Evolutionary conservation across 768 basidiomycete species (phyloP).

Genomic region (Leccinum pellstonianum): DNA sequence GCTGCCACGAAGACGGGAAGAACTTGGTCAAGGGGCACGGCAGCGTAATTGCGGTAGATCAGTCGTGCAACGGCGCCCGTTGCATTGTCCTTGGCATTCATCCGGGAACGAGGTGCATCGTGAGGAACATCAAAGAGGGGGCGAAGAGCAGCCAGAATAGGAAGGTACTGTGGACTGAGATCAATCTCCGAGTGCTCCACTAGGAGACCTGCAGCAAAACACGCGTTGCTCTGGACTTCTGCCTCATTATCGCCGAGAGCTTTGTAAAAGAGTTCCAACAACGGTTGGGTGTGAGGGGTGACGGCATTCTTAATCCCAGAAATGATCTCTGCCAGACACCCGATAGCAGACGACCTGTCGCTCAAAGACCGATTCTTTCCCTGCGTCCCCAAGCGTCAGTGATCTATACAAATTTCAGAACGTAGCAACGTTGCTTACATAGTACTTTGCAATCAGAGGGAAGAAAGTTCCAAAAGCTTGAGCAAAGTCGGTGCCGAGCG

Average conservation of each 20-base stretch:
- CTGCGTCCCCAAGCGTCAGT: conserved; percentile 37
- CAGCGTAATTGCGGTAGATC: conserved; percentile 73
- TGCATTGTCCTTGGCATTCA: conserved; percentile 97
- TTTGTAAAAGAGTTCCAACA: conserved; percentile 81
- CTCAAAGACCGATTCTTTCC: conserved; percentile 83
- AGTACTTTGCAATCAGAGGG: conserved; percentile 88
- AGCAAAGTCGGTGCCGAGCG: conserved; percentile 81
- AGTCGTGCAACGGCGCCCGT: conserved; percentile 88
- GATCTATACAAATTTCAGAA: neutral
- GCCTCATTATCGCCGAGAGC: conserved; percentile 81
- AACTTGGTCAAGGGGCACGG: conserved; percentile 87
- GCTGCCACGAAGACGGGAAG: conserved; percentile 79
- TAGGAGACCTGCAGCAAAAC: conserved; percentile 90
- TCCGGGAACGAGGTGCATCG: conserved; percentile 58
- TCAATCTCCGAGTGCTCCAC: conserved; percentile 84
- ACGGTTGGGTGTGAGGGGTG: conserved; percentile 77
- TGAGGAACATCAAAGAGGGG: conserved; percentile 73
- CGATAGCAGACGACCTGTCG: conserved; percentile 91
- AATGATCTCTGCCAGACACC: conserved; percentile 93
- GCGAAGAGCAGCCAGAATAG: conserved; percentile 74
- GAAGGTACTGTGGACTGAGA: conserved; percentile 76
- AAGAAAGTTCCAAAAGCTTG: conserved; percentile 84
- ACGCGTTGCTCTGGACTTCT: conserved; percentile 96
- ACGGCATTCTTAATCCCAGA: conserved; percentile 85
- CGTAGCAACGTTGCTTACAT: conserved; percentile 50